Base-by-base conservation (phyloP, 768 basidiomycete genomes). In the Paxillus involutus region DNA sequence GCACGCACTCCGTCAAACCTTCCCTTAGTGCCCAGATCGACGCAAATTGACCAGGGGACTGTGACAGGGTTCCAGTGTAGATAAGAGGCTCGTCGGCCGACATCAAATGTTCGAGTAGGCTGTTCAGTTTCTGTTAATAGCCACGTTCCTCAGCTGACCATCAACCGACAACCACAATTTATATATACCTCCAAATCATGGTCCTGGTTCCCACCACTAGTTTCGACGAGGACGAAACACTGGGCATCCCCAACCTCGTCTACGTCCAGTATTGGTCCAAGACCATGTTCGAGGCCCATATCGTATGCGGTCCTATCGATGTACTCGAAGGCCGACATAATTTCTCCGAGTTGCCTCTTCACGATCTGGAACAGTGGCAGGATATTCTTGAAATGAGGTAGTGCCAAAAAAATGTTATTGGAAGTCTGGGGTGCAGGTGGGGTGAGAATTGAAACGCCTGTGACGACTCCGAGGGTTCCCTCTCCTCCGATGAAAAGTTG, bases 401-500 rank as follows among this genome's bases (percentile, higher is more conserved):
- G 79, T 4, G 93, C 92, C 45, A 99, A 81, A 58, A 99, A 88
- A 59, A 95, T 85, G 63, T 97, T 96, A 70, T 91, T 95, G 48
- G 89, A 85, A 5, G 94, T 87, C 63, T 85, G 83, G 14, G 87
- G 85, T 57, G 88, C 80, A 44, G 91, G 77, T 0, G 97, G 91
- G 19, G 95, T 91, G 56, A 98, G 79, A 65, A 99, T 95, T 4
- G 95, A 97, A 37, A 98, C 90, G 21, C 83, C 97, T 11, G 97
- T 99, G 55, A 99, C 85, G 51, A 99, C 78, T 43, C 97, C 97
- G 21, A 99, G 85, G 0, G 96, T 98, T 48, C 97, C 97, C 69
- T 99, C 97, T 6, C 91, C 87, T 12, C 97, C 97, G 60, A 99
- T 97, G 74, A 98, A 99, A 16, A 99, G 81, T 65, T 99, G 97